Evolutionary conservation across 78 protist species (phyloP).

Genomic region (Pelomyxa schiedti): DNA sequence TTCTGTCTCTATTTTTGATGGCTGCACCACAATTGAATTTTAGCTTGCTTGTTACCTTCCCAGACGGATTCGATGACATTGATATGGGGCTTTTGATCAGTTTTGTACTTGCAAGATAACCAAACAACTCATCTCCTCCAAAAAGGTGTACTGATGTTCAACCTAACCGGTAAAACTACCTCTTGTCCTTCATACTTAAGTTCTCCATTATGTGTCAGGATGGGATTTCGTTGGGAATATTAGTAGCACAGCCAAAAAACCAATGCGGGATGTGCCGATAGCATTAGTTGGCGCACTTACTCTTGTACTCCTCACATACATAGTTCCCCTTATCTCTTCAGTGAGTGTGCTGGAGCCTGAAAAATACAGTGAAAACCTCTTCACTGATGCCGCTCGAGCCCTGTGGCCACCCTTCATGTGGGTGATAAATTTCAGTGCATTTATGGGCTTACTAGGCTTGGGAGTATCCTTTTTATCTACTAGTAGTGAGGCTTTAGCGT

Average conservation of each 20-base stretch:
- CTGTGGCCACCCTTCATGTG: background rate
- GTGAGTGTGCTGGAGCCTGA: background rate
- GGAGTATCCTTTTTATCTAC: background rate
- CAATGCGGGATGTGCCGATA: background rate
- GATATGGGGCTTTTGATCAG: background rate
- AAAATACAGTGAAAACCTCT: background rate
- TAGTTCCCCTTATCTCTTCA: background rate
- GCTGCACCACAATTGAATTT: background rate
- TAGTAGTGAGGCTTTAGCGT: background rate
- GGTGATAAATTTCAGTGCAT: background rate
- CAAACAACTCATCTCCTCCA: too few relatives aligned
- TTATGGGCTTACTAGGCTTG: background rate
- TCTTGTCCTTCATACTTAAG: too few relatives aligned
- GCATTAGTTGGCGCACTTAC: background rate
- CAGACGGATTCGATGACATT: background rate
- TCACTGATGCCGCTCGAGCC: background rate
- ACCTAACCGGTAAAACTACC: too few relatives aligned
- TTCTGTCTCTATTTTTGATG: background rate
- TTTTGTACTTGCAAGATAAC: too few relatives aligned
- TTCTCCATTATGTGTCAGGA: too few relatives aligned
- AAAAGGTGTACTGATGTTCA: background rate
- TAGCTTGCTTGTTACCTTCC: background rate
- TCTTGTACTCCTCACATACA: background rate
- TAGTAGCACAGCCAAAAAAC: background rate
- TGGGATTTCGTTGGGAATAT: background rate